phyloP scores from a whole-genome alignment of 2,329 filamentous ascomycete species.

The Acarospora socialis region DNA sequence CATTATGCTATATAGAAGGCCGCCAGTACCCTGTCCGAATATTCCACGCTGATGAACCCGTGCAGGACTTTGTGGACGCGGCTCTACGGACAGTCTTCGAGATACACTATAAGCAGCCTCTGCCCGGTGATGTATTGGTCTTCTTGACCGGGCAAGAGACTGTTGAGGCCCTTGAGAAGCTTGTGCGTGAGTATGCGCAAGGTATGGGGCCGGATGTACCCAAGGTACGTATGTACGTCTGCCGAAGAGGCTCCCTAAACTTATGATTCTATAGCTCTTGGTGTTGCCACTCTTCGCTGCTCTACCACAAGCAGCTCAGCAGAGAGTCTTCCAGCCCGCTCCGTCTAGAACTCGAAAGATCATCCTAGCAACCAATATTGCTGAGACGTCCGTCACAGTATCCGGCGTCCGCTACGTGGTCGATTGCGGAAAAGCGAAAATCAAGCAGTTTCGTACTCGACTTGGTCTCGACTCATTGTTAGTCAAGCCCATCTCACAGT shows the following conservation, averaged over 20 bases:
- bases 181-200: constrained; percentile 65
- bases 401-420: constrained; percentile 84
- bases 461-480: constrained; percentile 84
- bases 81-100: constrained; percentile 71
- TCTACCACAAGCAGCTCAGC: constrained; percentile 71
- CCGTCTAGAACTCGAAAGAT: constrained; percentile 68
- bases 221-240: constrained; percentile 31
- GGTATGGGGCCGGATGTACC: constrained; percentile 63
- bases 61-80: constrained; percentile 68
- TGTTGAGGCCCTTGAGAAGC: constrained; percentile 65
- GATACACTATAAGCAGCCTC: constrained; percentile 71
- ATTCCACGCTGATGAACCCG: constrained; percentile 57
- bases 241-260: constrained; percentile 17
- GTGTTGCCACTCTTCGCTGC: constrained; percentile 81
- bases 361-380: constrained; percentile 89
- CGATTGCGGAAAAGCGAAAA: constrained; percentile 85
- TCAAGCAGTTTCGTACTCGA: constrained; percentile 75
- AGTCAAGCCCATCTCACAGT: constrained; percentile 81
- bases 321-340: constrained; percentile 67
- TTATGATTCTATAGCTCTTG: constrained; percentile 30
- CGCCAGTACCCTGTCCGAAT: constrained; percentile 76
- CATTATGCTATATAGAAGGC: constrained; percentile 61
- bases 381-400: constrained; percentile 95
- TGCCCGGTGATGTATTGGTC: constrained; percentile 87
- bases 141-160: constrained; percentile 90